phyloP scores from a whole-genome alignment of 305 asterid genomes.

The Rubia balearica region DNA sequence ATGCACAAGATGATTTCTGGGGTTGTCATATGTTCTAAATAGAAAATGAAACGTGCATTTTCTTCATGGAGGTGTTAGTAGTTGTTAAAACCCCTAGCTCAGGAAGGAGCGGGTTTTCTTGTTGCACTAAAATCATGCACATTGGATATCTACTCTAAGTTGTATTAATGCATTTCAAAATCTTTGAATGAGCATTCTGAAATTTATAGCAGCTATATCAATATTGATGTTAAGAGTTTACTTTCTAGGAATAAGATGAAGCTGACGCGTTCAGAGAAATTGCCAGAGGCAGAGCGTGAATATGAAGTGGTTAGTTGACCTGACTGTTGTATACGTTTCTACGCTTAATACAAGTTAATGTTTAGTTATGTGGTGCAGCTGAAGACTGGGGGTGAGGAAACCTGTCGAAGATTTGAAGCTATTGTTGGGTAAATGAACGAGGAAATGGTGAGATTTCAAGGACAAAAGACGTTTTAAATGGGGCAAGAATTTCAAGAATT shows the following conservation, averaged over 20 bases:
- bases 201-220: slow-evolving; percentile 1
- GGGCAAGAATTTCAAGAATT: slow-evolving; percentile 92
- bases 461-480: slow-evolving; percentile 79
- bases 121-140: no score
- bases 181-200: background rate
- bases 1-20: background rate
- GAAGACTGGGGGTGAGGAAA: slow-evolving; percentile 82
- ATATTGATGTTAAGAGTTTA: background rate
- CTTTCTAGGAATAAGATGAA: slow-evolving; percentile 73
- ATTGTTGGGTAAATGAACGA: slow-evolving; percentile 80
- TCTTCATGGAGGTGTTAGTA: background rate
- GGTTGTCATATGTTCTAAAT: no score
- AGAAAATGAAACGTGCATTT: no score
- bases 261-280: slow-evolving; percentile 72
- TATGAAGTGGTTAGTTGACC: slow-evolving; percentile 66
- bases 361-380: slow-evolving; percentile 40
- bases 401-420: slow-evolving; percentile 58
- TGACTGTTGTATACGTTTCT: background rate
- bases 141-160: no score
- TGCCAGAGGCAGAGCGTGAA: slow-evolving; percentile 76
- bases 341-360: background rate
- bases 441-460: slow-evolving; percentile 82
- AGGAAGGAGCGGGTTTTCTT: background rate
- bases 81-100: background rate
- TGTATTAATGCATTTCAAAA: no score